Conservation (phyloP, 371 early-diverging fungal genomes). For the Nematocida ausubeli region DNA sequence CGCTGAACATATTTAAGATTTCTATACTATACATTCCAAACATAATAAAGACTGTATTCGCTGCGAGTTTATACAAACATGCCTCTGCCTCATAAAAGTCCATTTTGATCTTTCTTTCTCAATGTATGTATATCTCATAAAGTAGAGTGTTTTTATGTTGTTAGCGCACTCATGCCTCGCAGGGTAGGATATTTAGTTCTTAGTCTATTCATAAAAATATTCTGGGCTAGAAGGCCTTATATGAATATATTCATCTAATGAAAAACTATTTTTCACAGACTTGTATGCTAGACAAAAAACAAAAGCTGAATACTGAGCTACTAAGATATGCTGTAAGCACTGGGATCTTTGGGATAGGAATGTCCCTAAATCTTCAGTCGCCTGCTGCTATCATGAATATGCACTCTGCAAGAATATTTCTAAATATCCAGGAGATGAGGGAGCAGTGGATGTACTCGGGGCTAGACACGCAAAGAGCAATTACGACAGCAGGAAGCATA, state of each 20-base stretch:
- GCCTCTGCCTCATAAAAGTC: too few relatives aligned
- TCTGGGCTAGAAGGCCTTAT: too few relatives aligned
- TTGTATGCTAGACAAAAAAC: background rate
- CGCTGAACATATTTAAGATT: background rate
- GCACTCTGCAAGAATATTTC: slow-evolving; percentile 44
- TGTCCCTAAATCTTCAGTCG: background rate
- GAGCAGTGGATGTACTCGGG: slow-evolving; percentile 8
- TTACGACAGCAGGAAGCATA: background rate
- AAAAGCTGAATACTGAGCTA: slow-evolving; percentile 8
- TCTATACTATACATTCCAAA: too few relatives aligned
- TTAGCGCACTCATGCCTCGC: too few relatives aligned
- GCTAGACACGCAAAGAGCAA: background rate
- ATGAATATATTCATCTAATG: too few relatives aligned
- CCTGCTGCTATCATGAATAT: slow-evolving; percentile 31
- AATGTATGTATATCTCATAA: too few relatives aligned
- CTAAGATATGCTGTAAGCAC: slow-evolving; percentile 22
- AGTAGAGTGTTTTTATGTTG: too few relatives aligned
- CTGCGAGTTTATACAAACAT: too few relatives aligned
- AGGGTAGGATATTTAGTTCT: too few relatives aligned
- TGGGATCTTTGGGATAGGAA: background rate
- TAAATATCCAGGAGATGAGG: slow-evolving; percentile 6
- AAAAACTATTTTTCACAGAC: background rate
- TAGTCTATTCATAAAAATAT: too few relatives aligned
- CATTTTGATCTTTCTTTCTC: too few relatives aligned
- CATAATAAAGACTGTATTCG: too few relatives aligned